Conservation (phyloP, 148 eudicot genomes). For the Heliosperma pusillum region DNA sequence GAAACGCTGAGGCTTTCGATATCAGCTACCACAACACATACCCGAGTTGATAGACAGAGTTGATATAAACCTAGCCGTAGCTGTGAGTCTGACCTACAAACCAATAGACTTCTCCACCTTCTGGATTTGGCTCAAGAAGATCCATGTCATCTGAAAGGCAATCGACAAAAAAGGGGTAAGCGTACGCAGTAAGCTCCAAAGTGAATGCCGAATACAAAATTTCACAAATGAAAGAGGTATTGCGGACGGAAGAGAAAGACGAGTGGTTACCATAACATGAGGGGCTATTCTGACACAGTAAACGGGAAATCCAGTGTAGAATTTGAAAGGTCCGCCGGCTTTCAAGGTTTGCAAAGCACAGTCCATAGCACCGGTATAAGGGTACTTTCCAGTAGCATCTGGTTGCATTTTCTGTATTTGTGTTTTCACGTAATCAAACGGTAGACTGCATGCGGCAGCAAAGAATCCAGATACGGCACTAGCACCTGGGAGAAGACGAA, state of each 20-base stretch:
- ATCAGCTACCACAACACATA: constrained; percentile 11
- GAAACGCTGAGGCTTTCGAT: constrained; percentile 13
- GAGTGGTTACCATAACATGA: constrained; percentile 42
- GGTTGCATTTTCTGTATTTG: constrained; percentile 58
- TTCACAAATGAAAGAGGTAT: neutral
- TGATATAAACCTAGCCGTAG: neutral
- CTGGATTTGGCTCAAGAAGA: constrained; percentile 39
- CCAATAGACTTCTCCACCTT: constrained; percentile 34
- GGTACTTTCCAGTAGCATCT: constrained; percentile 44
- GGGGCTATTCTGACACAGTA: constrained; percentile 50
- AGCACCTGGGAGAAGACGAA: constrained; percentile 31
- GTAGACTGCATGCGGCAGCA: constrained; percentile 53
- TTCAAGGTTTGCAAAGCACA: constrained; percentile 45
- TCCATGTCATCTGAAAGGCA: constrained; percentile 38
- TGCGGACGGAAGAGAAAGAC: neutral
- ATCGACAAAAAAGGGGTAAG: constrained; percentile 6
- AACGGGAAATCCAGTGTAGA: constrained; percentile 50
- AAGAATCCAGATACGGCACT: constrained; percentile 50
- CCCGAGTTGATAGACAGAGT: too few relatives aligned
- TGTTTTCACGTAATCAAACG: constrained; percentile 48
- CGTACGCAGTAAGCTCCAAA: constrained; percentile 3
- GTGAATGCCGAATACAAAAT: neutral
- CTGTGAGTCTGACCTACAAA: constrained; percentile 19
- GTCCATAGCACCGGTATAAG: constrained; percentile 45
- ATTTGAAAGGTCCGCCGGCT: constrained; percentile 44